phyloP scores from a whole-genome alignment of 164 flowering plant genomes.

The Chimonanthus salicifolius region DNA sequence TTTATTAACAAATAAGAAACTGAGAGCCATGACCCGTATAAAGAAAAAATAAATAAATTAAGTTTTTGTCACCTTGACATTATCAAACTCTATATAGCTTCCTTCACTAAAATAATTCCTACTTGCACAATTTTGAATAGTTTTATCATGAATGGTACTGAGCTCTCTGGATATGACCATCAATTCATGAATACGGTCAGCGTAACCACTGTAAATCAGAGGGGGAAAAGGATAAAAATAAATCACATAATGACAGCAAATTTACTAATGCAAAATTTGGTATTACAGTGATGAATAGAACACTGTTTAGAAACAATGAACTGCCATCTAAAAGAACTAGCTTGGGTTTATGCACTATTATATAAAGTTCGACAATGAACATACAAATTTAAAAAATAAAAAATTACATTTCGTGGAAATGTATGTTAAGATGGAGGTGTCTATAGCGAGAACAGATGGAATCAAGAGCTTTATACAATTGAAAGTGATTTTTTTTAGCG shows the following conservation, averaged over 20 bases:
- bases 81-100: conserved; percentile 75
- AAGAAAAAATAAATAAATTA: not conserved
- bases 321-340: not conserved
- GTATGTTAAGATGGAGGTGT: too few species aligned
- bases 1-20: conserved; percentile 3
- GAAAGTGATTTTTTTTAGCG: too few species aligned
- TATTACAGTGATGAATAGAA: too few species aligned
- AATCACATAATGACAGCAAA: not conserved
- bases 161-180: conserved; percentile 72
- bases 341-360: not conserved
- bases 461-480: too few species aligned
- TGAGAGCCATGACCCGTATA: not conserved
- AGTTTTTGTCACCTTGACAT: conserved; percentile 58
- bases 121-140: conserved; percentile 45
- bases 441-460: too few species aligned
- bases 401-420: too few species aligned
- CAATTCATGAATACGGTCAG: conserved; percentile 94
- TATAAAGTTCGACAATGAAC: not conserved
- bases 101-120: conserved; percentile 79
- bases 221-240: conserved; percentile 2
- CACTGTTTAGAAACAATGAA: too few species aligned
- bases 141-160: conserved; percentile 39
- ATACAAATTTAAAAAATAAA: too few species aligned
- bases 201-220: conserved; percentile 82
- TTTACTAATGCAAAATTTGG: too few species aligned